A percentile compares a stretch with the other conserved stretches of the same genome.
Conservation (phyloP, 108 stramenopile species). For the Licmophora abbreviata region DNA sequence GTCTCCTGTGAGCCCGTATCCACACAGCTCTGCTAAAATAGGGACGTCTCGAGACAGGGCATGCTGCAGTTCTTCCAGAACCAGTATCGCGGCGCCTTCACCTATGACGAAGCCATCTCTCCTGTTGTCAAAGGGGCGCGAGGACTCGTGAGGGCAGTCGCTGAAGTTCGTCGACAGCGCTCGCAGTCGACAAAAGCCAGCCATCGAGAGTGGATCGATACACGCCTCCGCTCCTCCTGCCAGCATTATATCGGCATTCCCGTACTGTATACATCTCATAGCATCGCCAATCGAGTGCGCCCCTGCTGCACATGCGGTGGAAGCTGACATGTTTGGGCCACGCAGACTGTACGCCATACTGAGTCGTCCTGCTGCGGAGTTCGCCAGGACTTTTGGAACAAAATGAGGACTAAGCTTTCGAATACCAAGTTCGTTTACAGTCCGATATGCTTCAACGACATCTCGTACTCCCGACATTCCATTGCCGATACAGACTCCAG, state of each 20-base stretch:
- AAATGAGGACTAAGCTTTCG: constrained; percentile 84
- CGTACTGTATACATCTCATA: constrained; percentile 69
- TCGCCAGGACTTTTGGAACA: constrained; percentile 88
- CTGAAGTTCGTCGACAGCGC: constrained; percentile 69
- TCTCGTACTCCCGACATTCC: constrained; percentile 90
- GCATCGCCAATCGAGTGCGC: constrained; percentile 92
- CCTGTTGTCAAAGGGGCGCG: constrained; percentile 83
- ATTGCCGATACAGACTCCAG: constrained; percentile 76
- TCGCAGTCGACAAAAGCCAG: constrained; percentile 87
- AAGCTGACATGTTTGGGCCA: constrained; percentile 80
- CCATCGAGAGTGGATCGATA: constrained; percentile 82
- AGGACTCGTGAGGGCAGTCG: constrained; percentile 34
- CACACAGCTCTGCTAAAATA: constrained; percentile 54
- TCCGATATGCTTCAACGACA: constrained; percentile 34
- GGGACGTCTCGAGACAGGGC: constrained; percentile 64
- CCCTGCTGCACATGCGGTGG: constrained; percentile 94
- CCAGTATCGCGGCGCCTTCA: constrained; percentile 87
- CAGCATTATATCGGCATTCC: constrained; percentile 87
- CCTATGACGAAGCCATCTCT: constrained; percentile 94
- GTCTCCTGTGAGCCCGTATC: constrained; percentile 74
- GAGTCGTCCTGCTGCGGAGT: constrained; percentile 75
- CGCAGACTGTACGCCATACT: constrained; percentile 56
- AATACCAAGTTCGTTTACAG: constrained; percentile 20
- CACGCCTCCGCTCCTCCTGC: constrained; percentile 94
- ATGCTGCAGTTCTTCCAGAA: constrained; percentile 84